Base-by-base conservation (phyloP, 2,329 filamentous ascomycete species). In the Ceratocystis smalleyi region DNA sequence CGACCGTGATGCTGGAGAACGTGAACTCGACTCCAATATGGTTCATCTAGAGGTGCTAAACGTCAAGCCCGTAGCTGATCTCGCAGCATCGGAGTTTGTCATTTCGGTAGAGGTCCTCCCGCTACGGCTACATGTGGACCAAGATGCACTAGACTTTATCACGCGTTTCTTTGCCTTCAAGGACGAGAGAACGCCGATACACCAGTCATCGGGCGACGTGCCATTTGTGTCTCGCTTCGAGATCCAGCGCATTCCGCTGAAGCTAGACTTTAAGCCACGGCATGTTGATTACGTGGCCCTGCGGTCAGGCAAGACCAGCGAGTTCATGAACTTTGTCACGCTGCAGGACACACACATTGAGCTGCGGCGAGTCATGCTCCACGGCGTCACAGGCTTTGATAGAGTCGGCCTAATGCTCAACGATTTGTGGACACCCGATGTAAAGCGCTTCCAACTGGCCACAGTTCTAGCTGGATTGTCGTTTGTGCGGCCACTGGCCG, bases 311-410 rank as follows among this genome's bases (percentile, higher is more conserved):
- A 90, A 89, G 69, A 97, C 94, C 0, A 95, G 90, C 0, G 94
- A 99, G 73, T 95, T 99, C 71, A 97, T 97, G 91, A 99, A 99
- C 73, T 96, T 99, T 72, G 82, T 99, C 68, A 88, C 92, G 15
- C 82, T 99, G 0, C 94, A 99, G 69, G 86, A 89, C 68, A 85
- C 94, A 1, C 85, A 92, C 67, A 88, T 99, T 80, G 83, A 87
- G 5, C 81, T 99, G 63, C 83, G 88, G 12, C 91, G 92, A 72
- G 88, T 89, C 30, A 97, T 99, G 69, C 84, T 97, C 43, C 96
- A 97, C 69, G 94, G 95, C 32, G 83, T 96, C 0, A 85, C 85
- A 6, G 94, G 94, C 0, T 96, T 97, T 69, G 91, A 97, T 69
- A 85, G 88, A 61, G 80, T 99, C 1, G 91, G 94, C 63, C 84